Evolutionary conservation across 441 rosid species (phyloP).

Genomic region (California macrophylla): DNA sequence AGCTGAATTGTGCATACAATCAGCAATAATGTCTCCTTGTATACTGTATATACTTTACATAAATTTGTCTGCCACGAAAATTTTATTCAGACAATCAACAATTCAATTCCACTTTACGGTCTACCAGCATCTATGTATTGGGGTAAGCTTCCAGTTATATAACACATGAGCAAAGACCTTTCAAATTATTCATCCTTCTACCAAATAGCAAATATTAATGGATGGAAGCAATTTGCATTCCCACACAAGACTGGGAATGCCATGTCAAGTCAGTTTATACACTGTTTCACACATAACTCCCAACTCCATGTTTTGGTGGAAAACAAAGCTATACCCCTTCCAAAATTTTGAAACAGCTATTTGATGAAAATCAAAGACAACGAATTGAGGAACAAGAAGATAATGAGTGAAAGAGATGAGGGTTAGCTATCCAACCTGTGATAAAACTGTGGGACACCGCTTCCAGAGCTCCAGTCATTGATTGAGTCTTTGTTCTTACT

Average conservation of each 20-base stretch:
- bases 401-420: not conserved
- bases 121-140: not conserved
- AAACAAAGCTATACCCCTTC: not conserved
- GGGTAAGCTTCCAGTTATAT: not conserved
- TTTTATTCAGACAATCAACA: not conserved
- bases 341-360: not conserved
- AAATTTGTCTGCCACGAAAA: not conserved
- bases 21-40: not conserved
- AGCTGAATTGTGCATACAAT: not conserved
- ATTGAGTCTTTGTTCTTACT: conserved; percentile 53
- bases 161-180: not conserved
- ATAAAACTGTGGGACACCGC: conserved; percentile 73
- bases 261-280: not conserved
- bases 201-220: not conserved
- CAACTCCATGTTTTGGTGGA: not conserved
- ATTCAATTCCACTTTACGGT: not conserved
- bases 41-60: not conserved
- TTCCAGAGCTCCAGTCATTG: conserved; percentile 63
- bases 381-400: not conserved
- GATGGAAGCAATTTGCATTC: not conserved
- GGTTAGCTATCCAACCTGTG: conserved; percentile 49
- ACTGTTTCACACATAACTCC: not conserved
- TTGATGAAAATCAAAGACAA: not conserved
- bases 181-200: not conserved
- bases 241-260: not conserved